Percentiles rank a stretch among this genome's conserved stretches.
These are phyloP conservation scores for Lactuca sativa DNA, from an alignment of 129 eudicot species.

Conservation along the genomic window DNA sequence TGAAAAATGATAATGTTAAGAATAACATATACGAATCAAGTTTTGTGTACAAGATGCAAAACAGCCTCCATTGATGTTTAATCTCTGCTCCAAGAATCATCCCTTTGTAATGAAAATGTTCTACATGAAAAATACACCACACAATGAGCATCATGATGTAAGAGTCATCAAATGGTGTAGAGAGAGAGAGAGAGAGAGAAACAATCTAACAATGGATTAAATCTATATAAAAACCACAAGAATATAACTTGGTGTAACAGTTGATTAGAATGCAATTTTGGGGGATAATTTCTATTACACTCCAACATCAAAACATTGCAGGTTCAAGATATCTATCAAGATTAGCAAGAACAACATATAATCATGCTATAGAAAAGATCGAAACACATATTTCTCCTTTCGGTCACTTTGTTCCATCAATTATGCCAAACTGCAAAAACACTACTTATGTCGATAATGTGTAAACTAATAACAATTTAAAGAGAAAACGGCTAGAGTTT, in stretches of 20 bases:
- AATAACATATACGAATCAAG: background rate
- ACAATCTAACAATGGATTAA: no score
- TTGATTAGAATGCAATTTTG: background rate
- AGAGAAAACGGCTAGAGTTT: no score
- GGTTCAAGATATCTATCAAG: background rate
- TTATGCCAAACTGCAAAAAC: no score
- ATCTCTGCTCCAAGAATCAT: background rate
- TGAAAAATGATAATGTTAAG: background rate
- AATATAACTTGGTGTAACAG: background rate
- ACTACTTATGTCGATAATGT: no score
- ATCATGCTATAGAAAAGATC: background rate
- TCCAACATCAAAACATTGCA: background rate
- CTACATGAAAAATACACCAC: slow-evolving; percentile 3
- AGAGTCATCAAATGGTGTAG: background rate
- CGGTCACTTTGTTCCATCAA: no score
- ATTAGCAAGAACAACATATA: background rate
- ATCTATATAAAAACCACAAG: background rate
- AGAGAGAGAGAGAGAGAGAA: no score
- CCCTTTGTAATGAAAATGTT: background rate
- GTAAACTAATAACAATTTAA: no score
- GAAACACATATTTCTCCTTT: no score
- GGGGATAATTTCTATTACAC: background rate
- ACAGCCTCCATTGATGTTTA: background rate
- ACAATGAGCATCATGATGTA: slow-evolving; percentile 10
- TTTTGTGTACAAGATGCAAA: background rate